A percentile compares a stretch with the other conserved stretches of the same genome.
Evolutionary conservation across 2,329 filamentous ascomycete genomes (phyloP).

Genomic region (Emmonsiellopsis sp.): DNA sequence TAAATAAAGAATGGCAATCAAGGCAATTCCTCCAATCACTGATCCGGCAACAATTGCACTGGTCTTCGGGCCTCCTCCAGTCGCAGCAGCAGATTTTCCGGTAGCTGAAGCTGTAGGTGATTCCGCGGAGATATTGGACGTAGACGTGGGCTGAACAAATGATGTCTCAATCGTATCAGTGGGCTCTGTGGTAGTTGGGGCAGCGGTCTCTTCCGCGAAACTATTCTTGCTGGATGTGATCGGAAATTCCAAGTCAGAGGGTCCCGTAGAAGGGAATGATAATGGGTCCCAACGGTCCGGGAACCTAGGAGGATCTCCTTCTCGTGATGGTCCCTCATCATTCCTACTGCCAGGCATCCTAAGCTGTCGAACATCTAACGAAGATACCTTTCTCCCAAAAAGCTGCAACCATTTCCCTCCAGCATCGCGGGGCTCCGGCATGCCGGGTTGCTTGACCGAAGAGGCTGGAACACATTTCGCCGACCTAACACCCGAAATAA

Average conservation of each 20-base stretch:
- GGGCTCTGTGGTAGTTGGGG: not conserved
- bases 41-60: slow-evolving; percentile 11
- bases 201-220: not conserved
- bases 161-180: not conserved
- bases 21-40: slow-evolving; percentile 11
- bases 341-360: too few relatives aligned
- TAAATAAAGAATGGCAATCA: slow-evolving; percentile 9
- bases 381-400: not conserved
- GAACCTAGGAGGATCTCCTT: too few relatives aligned
- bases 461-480: not conserved
- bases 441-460: not conserved
- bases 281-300: too few relatives aligned
- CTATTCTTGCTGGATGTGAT: not conserved
- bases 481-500: not conserved
- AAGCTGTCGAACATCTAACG: too few relatives aligned
- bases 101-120: slow-evolving; percentile 4
- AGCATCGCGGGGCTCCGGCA: not conserved
- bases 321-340: too few relatives aligned
- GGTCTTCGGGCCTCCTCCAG: slow-evolving; percentile 1
- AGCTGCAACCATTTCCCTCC: not conserved
- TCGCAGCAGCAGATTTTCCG: not conserved
- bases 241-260: not conserved
- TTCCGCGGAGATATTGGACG: not conserved
- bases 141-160: not conserved
- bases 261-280: too few relatives aligned